Base-by-base conservation (phyloP, 2,329 filamentous ascomycete species). In the Ceratocystis smalleyi region DNA sequence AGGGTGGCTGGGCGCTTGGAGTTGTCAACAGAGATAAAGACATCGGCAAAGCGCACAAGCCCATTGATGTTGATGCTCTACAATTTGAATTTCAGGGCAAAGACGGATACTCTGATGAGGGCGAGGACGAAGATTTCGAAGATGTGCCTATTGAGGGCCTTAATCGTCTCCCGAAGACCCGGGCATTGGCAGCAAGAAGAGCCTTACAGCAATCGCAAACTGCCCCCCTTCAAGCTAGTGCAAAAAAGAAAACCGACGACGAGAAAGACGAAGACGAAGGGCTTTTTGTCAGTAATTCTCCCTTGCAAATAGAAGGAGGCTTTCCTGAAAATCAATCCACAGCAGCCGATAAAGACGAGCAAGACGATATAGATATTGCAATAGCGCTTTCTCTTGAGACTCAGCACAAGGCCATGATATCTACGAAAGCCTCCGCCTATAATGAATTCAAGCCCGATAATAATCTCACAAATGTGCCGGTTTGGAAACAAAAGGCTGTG, bases 1-100 rank as follows among this genome's bases (percentile, higher is more conserved):
- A 97, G 72, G 94, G 94, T 57, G 94, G 94, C 4, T 99, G 91
- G 91, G 92, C 92, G 0, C 77, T 99, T 5, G 94, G 94, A 62
- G 94, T 99, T 30, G 91, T 99, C 24, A 91, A 87, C 67, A 89
- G 85, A 67, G 87, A 89, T 66, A 95, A 88, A 68, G 83, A 94
- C 61, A 81, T 86, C 54, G 91, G 89, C 2, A 82, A 89, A 68
- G 83, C 84, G 32, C 86, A 91, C 68, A 95, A 91, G 72, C 92
- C 94, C 0, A 97, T 99, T 67, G 91, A 97, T 71, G 83, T 99
- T 19, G 94, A 99, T 72, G 82, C 77, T 63, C 79, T 82, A 69
- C 77, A 79, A 64, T 77, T 84, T 40, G 77, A 79, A 45, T 81
- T 83, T 30, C 79, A 82, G 61, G 77, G 79, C 1, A 79, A 81